phyloP scores from a whole-genome alignment of 2,329 filamentous ascomycete species.

The Emergomyces pasteurianus region DNA sequence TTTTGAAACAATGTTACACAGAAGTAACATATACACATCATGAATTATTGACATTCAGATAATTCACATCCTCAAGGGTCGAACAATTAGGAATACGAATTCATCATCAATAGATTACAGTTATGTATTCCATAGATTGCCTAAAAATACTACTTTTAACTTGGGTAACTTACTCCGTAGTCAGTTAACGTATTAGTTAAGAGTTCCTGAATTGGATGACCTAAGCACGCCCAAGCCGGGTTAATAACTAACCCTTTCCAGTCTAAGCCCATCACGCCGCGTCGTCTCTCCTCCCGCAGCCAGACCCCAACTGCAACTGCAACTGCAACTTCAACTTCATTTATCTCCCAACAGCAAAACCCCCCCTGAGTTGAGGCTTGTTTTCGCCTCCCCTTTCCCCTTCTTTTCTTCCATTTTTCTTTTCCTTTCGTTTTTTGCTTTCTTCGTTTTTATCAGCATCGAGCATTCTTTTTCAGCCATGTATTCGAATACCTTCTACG shows the following conservation, averaged over 20 bases:
- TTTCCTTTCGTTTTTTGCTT: slow-evolving; percentile 15
- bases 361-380: neutral
- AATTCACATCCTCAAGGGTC: no score
- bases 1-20: no score
- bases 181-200: no score
- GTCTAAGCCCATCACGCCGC: neutral
- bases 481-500: slow-evolving; percentile 83
- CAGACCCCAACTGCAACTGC: no score
- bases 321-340: neutral
- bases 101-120: no score
- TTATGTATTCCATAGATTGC: no score
- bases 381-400: slow-evolving; percentile 9
- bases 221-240: neutral
- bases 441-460: slow-evolving; percentile 10
- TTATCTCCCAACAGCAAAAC: neutral
- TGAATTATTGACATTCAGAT: no score
- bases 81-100: no score
- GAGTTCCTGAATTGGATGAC: neutral
- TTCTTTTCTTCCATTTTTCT: slow-evolving; percentile 15
- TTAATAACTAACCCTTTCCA: neutral
- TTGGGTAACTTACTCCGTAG: no score
- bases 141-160: no score
- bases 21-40: no score
- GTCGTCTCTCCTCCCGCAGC: neutral
- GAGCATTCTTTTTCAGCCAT: slow-evolving; percentile 38